Base-by-base conservation (phyloP, 306 rosid genomes). In the Cucumis hystrix region DNA sequence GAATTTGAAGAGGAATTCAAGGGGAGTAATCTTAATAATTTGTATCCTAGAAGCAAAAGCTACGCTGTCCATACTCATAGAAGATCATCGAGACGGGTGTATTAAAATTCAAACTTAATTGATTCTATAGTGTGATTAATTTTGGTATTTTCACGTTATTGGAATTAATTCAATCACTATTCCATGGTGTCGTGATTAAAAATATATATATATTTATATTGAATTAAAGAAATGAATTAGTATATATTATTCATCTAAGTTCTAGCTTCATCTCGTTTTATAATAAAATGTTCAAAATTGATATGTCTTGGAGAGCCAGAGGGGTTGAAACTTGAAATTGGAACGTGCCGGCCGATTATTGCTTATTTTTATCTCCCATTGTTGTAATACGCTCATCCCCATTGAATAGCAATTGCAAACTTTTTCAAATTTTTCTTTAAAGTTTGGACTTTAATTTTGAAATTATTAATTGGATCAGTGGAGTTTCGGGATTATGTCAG, bases 21-120 rank as follows among this genome's bases (percentile, higher is more conserved):
- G 78, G 62, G 21, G 21, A 12, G 45, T 45, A 88, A 40, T 54
- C 70, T 77, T 1, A 54, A 39, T 1, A 49, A 45, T 40, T 52
- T 75, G 63, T 78, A 33, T 69, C 86, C 82, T 0, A 78, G 96
- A 63, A 88, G 92, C 82, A 88, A 69, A 83, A 91, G 93, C 81
- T 51, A 81, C 45, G 87, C 85, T 78, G 79, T 77, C 63, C 80
- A 56, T 80, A 80, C 75, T 69, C 80, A 62, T 80, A 80, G 83
- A 54, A 76, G 68, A 11, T 12, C 54, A 47, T 47, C 54, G 4
- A 64, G 41, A 39, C 51, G 72, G 17, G 25, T 70, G 77, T 52
- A 47, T 25, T 61, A 10, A 61, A 12, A 25, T 12, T 60, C 40
- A 6, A 49, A 49, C 17, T 49, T 49, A 25, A 25, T 59, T 21